phyloP scores from a whole-genome alignment of 371 early-diverging fungal species.

The Apophysomyces ossiformis region DNA sequence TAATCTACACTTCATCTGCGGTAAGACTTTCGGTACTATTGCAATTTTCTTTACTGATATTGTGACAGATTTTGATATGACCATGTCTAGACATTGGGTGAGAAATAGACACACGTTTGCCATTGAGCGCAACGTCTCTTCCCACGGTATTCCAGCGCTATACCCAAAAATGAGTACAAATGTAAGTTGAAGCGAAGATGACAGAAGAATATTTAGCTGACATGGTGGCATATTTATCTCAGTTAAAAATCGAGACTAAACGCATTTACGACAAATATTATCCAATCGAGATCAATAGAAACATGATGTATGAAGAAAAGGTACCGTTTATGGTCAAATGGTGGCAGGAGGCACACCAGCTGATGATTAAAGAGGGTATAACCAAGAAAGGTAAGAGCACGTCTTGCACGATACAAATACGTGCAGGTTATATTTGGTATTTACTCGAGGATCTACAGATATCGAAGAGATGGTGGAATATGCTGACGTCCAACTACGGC shows the following conservation, averaged over 20 bases:
- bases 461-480: slow-evolving; percentile 60
- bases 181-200: slow-evolving; percentile 26
- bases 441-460: slow-evolving; percentile 25
- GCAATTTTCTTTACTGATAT: neutral
- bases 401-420: neutral
- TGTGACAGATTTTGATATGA: slow-evolving; percentile 75
- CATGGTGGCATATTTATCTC: neutral
- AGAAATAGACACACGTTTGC: slow-evolving; percentile 52
- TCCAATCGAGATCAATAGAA: slow-evolving; percentile 70
- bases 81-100: slow-evolving; percentile 70
- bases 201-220: slow-evolving; percentile 9
- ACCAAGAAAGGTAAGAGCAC: slow-evolving; percentile 42
- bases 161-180: slow-evolving; percentile 47
- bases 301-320: slow-evolving; percentile 61
- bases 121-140: slow-evolving; percentile 56
- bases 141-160: slow-evolving; percentile 64
- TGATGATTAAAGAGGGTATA: slow-evolving; percentile 54
- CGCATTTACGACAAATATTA: slow-evolving; percentile 67
- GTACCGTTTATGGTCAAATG: slow-evolving; percentile 73
- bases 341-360: slow-evolving; percentile 70
- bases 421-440: neutral
- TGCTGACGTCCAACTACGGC: slow-evolving; percentile 56
- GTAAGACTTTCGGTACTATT: slow-evolving; percentile 29
- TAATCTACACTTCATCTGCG: slow-evolving; percentile 64
- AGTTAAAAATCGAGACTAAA: slow-evolving; percentile 54